A percentile compares a stretch with the other conserved stretches of the same genome.
Evolutionary conservation across 345 rosid species (phyloP).

Genomic region (Citrus sinensis): DNA sequence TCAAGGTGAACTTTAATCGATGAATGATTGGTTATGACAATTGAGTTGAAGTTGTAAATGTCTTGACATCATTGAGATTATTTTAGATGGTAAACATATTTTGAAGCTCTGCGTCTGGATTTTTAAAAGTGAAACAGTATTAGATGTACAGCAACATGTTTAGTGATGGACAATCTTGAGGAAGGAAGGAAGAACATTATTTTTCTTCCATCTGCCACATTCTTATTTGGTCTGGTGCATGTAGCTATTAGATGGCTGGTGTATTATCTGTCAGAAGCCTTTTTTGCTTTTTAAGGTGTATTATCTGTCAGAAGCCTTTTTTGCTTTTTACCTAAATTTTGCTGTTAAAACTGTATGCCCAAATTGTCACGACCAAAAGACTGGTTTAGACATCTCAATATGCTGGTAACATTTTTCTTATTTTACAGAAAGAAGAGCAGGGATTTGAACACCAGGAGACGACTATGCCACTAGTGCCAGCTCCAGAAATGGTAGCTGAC

Average conservation of each 20-base stretch:
- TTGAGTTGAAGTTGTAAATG: too few species aligned
- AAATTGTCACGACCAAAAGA: not conserved
- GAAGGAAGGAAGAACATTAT: not conserved
- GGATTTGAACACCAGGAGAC: slow-evolving; percentile 80
- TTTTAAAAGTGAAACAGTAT: not conserved
- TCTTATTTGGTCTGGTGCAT: not conserved
- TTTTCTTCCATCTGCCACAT: not conserved
- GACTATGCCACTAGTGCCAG: slow-evolving; percentile 66
- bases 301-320: not conserved
- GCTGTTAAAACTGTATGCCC: not conserved
- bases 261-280: not conserved
- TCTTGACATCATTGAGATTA: too few species aligned
- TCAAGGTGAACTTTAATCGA: too few species aligned
- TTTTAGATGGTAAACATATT: not conserved
- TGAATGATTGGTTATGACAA: too few species aligned
- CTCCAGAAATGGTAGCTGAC: slow-evolving; percentile 68
- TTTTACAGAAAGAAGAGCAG: slow-evolving; percentile 57
- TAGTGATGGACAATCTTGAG: not conserved
- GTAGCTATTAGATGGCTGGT: not conserved
- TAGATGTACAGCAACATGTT: not conserved
- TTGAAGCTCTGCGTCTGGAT: not conserved
- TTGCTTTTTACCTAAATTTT: not conserved
- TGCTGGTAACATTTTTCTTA: slow-evolving; percentile 3
- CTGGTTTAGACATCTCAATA: slow-evolving; percentile 12
- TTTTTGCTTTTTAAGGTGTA: not conserved